phyloP scores from a whole-genome alignment of 352 stramenopile genomes.

The Phytophthora tubulina region DNA sequence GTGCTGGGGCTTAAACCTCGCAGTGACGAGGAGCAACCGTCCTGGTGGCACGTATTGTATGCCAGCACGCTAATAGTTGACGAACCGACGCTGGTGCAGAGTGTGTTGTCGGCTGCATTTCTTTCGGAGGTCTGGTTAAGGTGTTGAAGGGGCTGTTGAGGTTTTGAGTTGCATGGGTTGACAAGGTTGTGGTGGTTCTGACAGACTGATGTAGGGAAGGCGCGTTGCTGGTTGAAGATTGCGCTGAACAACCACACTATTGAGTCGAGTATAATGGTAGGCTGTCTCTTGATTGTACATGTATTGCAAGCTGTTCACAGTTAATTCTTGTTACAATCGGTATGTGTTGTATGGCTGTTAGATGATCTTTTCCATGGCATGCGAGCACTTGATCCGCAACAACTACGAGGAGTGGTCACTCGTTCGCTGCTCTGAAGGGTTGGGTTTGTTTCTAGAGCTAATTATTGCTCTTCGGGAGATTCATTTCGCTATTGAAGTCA shows the following conservation, averaged over 20 bases:
- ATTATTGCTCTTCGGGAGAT: constrained; percentile 76
- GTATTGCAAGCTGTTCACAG: constrained; percentile 11
- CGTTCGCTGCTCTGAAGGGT: constrained; percentile 74
- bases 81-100: constrained; percentile 72
- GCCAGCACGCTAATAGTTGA: constrained; percentile 79
- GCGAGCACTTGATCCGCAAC: constrained; percentile 74
- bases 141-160: not conserved
- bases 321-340: constrained; percentile 3
- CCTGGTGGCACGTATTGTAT: constrained; percentile 80
- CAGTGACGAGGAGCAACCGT: constrained; percentile 52
- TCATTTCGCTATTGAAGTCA: constrained; percentile 77
- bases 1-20: constrained; percentile 65
- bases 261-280: constrained; percentile 81
- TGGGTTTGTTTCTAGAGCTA: constrained; percentile 81
- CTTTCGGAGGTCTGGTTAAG: constrained; percentile 61
- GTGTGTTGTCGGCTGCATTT: constrained; percentile 72
- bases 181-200: not conserved
- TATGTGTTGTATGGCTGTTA: constrained; percentile 30
- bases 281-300: not conserved
- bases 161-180: constrained; percentile 10
- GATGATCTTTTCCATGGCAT: constrained; percentile 83
- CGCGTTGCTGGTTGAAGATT: constrained; percentile 81
- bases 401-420: constrained; percentile 89
- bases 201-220: constrained; percentile 73
- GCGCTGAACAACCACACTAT: constrained; percentile 83